Evolutionary conservation across 1,284 basidiomycete species (phyloP), one percentile per base, ranked within the genome.

Genomic region (Ceratobasidium sp.): DNA sequence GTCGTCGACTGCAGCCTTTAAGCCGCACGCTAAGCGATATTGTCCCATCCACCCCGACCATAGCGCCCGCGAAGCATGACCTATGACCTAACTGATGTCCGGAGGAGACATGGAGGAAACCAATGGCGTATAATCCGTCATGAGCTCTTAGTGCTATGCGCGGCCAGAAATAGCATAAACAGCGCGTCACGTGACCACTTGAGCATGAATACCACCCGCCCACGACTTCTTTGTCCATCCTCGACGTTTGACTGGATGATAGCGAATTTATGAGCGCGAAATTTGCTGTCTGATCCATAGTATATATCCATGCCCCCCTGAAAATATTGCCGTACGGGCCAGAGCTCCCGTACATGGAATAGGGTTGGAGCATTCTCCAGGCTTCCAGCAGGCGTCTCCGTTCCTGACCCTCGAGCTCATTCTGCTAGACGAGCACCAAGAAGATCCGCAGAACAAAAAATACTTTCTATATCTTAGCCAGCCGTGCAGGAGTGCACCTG

Each of bases 121-220:
- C 65, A 69, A 69, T 69, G 53, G 65, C 65, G 37, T 69, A 54
- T 58, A 37, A 37, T 37, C 53, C 27, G 11, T 5, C 34, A 27
- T 58, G 65, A 31, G 65, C 64, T 66, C 34, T 69, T 69, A 56
- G 51, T 69, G 65, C 65, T 46, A 69, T 58, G 51, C 65, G 65
- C 37, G 65, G 51, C 37, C 37, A 27, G 51, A 69, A 69, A 69
- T 69, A 69, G 65, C 65, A 43, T 14, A 69, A 69, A 69, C 27
- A 54, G 65, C 65, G 65, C 65, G 65, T 69, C 65, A 69, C 65
- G 53, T 69, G 65, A n/a, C 31, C n/a, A 14, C 34, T 34, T 5
- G 37, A 27, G 16, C 49, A 56, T 56, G 53, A 56, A 56, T 5
- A 31, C 24, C 27, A 56, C n/a, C n/a, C 43, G 8, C 19, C 43